These are phyloP conservation scores for Cenchrus fungigraminus DNA, from an alignment of 176 grass and related monocot species.

Conservation along the genomic window DNA sequence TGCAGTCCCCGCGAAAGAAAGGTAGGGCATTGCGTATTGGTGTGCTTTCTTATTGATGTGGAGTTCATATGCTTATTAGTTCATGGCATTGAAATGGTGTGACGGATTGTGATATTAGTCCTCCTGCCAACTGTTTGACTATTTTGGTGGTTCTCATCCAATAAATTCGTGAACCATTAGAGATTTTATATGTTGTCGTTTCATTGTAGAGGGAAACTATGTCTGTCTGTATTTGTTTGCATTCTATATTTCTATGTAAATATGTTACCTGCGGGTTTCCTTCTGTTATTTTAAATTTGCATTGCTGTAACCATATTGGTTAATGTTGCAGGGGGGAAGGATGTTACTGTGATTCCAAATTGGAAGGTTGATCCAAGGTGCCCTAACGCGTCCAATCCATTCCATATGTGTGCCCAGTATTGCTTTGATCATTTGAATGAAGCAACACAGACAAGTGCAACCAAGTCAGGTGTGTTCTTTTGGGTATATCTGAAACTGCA, in stretches of 20 bases:
- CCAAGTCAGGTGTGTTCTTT: constrained; percentile 50
- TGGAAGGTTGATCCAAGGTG: constrained; percentile 81
- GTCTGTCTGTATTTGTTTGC: background rate
- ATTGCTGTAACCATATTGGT: background rate
- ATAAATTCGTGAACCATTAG: background rate
- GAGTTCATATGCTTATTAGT: background rate
- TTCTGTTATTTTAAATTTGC: background rate
- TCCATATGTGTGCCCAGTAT: constrained; percentile 74
- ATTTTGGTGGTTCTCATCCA: background rate
- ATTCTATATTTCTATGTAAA: background rate
- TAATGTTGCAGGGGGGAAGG: constrained; percentile 32
- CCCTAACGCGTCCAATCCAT: constrained; percentile 79
- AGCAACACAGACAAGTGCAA: constrained; percentile 22
- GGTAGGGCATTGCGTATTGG: constrained; percentile 24
- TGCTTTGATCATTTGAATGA: constrained; percentile 63
- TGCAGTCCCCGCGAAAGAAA: constrained; percentile 35
- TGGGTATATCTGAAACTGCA: background rate
- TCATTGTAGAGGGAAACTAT: background rate
- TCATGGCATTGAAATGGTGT: background rate
- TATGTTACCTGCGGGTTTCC: background rate
- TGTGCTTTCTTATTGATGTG: background rate
- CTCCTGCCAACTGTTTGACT: background rate
- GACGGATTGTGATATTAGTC: background rate
- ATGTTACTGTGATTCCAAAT: background rate
- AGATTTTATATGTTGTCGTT: background rate